These are phyloP conservation scores for Histomonas meleagridis DNA, from an alignment of 208 protist species.

Conservation along the genomic window DNA sequence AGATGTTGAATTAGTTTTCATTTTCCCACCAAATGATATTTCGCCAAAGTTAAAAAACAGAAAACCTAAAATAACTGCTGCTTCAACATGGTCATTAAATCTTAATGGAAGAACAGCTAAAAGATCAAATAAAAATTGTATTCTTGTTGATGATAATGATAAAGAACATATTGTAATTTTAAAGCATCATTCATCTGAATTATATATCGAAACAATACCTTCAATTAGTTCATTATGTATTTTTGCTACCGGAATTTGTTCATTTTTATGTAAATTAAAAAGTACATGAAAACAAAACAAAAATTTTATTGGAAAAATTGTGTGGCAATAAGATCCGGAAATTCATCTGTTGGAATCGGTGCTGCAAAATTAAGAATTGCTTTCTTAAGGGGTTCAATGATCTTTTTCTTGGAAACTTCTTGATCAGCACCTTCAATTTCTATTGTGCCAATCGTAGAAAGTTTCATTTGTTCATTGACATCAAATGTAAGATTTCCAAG, in stretches of 20 bases:
- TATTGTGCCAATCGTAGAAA: background rate
- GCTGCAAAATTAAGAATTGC: background rate
- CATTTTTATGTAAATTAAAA: background rate
- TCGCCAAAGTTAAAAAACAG: background rate
- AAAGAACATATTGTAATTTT: background rate
- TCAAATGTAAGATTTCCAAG: slow-evolving; percentile 31
- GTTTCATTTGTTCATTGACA: too few relatives aligned
- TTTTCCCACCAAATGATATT: background rate
- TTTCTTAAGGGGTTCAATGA: background rate
- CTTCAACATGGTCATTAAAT: background rate
- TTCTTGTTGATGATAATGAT: background rate
- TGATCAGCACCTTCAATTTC: slow-evolving; percentile 12
- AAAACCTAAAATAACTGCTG: background rate
- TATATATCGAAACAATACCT: background rate
- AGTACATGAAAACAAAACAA: background rate
- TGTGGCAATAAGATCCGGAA: slow-evolving; percentile 18
- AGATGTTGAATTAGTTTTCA: background rate
- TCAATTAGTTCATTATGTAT: background rate
- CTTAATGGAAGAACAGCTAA: background rate
- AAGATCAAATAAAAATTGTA: background rate
- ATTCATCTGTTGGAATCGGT: background rate
- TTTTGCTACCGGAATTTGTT: background rate
- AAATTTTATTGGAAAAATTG: slow-evolving; percentile 25
- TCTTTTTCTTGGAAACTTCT: background rate
- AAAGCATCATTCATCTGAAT: background rate